phyloP scores from a whole-genome alignment of 805 yeast genomes.

The Metschnikowia orientalis region DNA sequence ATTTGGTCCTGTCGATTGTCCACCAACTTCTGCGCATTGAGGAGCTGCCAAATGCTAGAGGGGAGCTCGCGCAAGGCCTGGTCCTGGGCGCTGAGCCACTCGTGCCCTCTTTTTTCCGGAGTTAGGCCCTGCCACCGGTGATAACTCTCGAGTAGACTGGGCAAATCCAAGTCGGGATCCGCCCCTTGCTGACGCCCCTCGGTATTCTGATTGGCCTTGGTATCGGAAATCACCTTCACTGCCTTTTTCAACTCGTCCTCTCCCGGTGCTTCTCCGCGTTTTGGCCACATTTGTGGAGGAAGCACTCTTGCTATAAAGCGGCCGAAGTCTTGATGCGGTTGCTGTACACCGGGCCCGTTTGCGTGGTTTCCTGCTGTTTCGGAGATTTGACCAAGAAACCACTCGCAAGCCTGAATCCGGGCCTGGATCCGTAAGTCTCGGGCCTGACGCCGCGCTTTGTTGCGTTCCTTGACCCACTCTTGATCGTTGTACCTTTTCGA shows the following conservation, averaged over 20 bases:
- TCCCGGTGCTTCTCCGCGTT: constrained; percentile 4
- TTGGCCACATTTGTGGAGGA: constrained; percentile 11
- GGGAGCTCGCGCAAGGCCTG: constrained; percentile 5
- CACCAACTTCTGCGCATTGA: constrained; percentile 2
- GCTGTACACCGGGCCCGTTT: constrained; percentile 1
- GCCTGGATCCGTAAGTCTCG: constrained; percentile 42
- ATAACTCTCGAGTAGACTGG: constrained; percentile 1
- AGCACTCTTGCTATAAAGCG: constrained; percentile 7
- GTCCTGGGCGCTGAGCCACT: constrained; percentile 6
- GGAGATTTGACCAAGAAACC: constrained; percentile 8
- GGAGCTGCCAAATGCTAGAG: constrained; percentile 5
- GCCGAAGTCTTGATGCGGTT: constrained; percentile 1
- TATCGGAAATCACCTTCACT: not conserved
- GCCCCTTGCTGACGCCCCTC: too few relatives aligned
- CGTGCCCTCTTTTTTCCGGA: not conserved
- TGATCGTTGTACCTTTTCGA: constrained; percentile 39
- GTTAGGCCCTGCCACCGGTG: constrained; percentile 5
- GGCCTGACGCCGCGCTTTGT: constrained; percentile 39
- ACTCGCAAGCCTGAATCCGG: constrained; percentile 15
- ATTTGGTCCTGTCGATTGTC: not conserved
- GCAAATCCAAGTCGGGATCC: not conserved
- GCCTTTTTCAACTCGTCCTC: constrained; percentile 4
- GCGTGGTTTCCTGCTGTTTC: not conserved
- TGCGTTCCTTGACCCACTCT: constrained; percentile 45
- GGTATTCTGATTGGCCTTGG: too few relatives aligned